Conservation (phyloP, 2,329 filamentous ascomycete species). For the Aspergillus arachidicola region DNA sequence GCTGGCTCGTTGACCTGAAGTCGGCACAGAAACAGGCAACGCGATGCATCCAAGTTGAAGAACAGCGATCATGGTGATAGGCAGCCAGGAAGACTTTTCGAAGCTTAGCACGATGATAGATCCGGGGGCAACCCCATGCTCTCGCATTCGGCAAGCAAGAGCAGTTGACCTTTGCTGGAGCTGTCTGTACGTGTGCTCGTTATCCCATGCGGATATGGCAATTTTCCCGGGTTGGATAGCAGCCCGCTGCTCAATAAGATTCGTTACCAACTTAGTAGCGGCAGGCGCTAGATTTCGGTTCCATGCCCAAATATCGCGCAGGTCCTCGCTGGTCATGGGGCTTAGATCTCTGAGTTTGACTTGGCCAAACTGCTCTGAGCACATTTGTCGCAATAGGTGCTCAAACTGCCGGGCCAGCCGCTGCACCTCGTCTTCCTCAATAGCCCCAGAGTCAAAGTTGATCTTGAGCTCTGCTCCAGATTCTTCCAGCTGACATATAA, state of each 20-base stretch:
- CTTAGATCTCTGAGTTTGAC: not conserved
- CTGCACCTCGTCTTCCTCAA: not conserved
- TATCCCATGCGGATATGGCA: conserved; percentile 18
- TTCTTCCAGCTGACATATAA: conserved; percentile 2
- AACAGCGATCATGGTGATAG: conserved; percentile 12
- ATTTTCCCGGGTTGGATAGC: not conserved
- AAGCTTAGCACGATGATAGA: conserved; percentile 11
- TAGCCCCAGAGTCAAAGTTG: not conserved
- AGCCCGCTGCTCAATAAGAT: not conserved
- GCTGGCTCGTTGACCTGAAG: not conserved
- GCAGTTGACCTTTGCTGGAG: conserved; percentile 26
- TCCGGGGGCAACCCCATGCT: conserved; percentile 23
- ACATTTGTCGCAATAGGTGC: not conserved
- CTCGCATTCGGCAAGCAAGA: conserved; percentile 27
- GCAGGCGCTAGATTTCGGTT: not conserved
- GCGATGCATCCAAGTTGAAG: not conserved
- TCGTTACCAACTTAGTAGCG: not conserved
- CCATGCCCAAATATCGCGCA: not conserved
- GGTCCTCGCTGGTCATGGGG: not conserved
- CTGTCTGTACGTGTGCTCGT: conserved; percentile 10
- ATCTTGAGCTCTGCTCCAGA: conserved; percentile 1
- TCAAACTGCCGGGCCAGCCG: conserved; percentile 4
- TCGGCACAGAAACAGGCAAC: not conserved
- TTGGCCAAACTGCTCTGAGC: not conserved
- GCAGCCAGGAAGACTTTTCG: conserved; percentile 14